phyloP scores from a whole-genome alignment of 768 basidiomycete genomes.

The Lactarius sp. region DNA sequence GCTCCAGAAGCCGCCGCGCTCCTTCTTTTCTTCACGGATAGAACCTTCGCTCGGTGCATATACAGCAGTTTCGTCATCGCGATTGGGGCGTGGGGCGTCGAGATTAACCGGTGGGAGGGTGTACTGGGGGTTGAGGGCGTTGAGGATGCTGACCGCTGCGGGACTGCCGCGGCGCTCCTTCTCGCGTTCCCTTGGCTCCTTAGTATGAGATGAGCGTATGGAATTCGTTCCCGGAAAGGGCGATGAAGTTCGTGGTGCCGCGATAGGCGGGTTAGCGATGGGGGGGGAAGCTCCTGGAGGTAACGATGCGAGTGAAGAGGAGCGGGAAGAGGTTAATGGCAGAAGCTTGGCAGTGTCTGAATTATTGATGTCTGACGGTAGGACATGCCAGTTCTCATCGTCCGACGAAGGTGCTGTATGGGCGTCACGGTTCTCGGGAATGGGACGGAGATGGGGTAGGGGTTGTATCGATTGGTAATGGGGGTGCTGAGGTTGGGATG shows the following conservation, averaged over 20 bases:
- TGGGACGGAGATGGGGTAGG: constrained; percentile 19
- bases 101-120: constrained; percentile 24
- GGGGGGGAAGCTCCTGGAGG: constrained; percentile 43
- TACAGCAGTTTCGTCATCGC: constrained; percentile 33
- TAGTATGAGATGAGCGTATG: constrained; percentile 23
- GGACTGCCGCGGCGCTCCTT: constrained; percentile 27
- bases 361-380: constrained; percentile 26
- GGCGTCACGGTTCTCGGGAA: constrained; percentile 18
- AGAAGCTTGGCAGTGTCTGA: constrained; percentile 26
- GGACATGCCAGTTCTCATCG: constrained; percentile 46
- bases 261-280: constrained; percentile 28
- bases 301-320: constrained; percentile 48
- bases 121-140: constrained; percentile 54
- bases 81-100: constrained; percentile 28
- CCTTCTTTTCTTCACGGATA: constrained; percentile 37
- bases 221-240: constrained; percentile 9
- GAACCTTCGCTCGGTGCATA: constrained; percentile 26
- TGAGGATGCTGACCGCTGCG: constrained; percentile 51
- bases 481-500: constrained; percentile 10
- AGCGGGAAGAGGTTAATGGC: constrained; percentile 38
- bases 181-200: constrained; percentile 29
- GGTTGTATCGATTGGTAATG: constrained; percentile 6
- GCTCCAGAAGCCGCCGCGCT: constrained; percentile 54
- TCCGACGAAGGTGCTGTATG: constrained; percentile 30
- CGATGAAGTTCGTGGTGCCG: constrained; percentile 16